phyloP scores from a whole-genome alignment of 2,329 filamentous ascomycete genomes.

The Albophoma yamanashiensis region DNA sequence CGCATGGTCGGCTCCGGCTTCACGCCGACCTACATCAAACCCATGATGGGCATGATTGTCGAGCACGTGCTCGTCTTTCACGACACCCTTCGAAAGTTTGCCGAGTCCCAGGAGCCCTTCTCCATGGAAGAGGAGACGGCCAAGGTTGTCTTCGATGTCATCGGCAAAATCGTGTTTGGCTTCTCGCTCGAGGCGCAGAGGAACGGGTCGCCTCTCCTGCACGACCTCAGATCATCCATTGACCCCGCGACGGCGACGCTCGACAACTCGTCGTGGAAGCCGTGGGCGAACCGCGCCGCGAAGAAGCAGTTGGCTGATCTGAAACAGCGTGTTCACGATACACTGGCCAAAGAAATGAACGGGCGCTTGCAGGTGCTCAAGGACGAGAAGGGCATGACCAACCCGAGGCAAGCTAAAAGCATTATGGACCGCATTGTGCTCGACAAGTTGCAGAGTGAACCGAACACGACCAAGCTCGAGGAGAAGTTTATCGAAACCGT shows the following conservation, averaged over 20 bases:
- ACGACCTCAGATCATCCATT: conserved; percentile 5
- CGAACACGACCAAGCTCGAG: conserved; percentile 3
- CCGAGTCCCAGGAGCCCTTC: conserved; percentile 4
- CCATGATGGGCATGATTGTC: conserved; percentile 11
- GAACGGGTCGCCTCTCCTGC: conserved; percentile 5
- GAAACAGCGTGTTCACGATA: neutral
- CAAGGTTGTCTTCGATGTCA: conserved; percentile 9
- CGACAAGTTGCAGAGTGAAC: conserved; percentile 6
- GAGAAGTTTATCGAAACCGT: conserved; percentile 6
- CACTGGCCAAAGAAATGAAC: neutral
- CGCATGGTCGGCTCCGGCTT: conserved; percentile 13
- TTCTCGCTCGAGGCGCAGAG: conserved; percentile 7
- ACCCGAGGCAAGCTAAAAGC: conserved; percentile 4
- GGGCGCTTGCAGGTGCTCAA: neutral
- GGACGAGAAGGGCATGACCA: conserved; percentile 8
- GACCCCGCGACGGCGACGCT: neutral
- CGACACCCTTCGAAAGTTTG: conserved; percentile 7
- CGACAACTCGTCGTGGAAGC: neutral
- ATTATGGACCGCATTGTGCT: conserved; percentile 11
- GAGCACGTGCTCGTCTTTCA: neutral
- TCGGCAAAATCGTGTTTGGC: conserved; percentile 11
- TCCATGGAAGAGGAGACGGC: conserved; percentile 10
- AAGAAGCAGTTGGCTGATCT: neutral
- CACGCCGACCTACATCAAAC: conserved; percentile 10
- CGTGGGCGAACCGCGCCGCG: neutral